Conservation (phyloP, 2,329 filamentous ascomycete species). For the Aureobasidium vineae region DNA sequence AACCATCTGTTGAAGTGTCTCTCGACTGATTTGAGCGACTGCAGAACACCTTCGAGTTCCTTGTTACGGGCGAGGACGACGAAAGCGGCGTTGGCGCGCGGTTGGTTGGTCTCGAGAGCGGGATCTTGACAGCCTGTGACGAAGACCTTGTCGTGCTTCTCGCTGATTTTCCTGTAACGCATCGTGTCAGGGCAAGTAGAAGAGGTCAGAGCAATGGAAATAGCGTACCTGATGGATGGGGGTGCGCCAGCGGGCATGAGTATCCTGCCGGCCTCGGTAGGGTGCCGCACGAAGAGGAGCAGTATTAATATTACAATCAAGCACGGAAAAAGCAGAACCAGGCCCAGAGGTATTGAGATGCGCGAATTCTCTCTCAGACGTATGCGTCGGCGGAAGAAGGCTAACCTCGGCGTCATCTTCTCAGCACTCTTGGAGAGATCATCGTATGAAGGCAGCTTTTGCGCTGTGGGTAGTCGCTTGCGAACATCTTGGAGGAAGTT, state of each 20-base stretch:
- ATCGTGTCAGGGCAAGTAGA: constrained; percentile 23
- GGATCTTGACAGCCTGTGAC: constrained; percentile 80
- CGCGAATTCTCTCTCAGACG: constrained; percentile 87
- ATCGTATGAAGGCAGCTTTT: constrained; percentile 46
- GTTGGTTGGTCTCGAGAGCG: constrained; percentile 65
- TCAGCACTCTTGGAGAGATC: constrained; percentile 45
- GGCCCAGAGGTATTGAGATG: constrained; percentile 86
- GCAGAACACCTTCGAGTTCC: constrained; percentile 91
- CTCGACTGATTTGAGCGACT: constrained; percentile 97
- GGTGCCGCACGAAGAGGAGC: constrained; percentile 83
- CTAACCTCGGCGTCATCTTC: constrained; percentile 55
- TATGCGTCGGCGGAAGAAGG: constrained; percentile 83
- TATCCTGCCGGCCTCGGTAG: constrained; percentile 75
- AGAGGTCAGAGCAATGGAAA: neutral
- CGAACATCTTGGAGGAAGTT: constrained; percentile 46
- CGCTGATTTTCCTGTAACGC: constrained; percentile 80
- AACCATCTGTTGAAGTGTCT: constrained; percentile 99
- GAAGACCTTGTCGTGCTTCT: constrained; percentile 96
- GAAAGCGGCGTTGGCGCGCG: constrained; percentile 89
- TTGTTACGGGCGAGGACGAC: constrained; percentile 95
- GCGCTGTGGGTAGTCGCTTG: constrained; percentile 48
- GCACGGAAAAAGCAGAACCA: constrained; percentile 88
- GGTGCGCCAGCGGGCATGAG: constrained; percentile 85
- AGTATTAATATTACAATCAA: constrained; percentile 90
- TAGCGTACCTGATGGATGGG: constrained; percentile 77